Evolutionary conservation across 441 rosid genomes (phyloP).

Genomic region (Pelargonium myrrhifolium): DNA sequence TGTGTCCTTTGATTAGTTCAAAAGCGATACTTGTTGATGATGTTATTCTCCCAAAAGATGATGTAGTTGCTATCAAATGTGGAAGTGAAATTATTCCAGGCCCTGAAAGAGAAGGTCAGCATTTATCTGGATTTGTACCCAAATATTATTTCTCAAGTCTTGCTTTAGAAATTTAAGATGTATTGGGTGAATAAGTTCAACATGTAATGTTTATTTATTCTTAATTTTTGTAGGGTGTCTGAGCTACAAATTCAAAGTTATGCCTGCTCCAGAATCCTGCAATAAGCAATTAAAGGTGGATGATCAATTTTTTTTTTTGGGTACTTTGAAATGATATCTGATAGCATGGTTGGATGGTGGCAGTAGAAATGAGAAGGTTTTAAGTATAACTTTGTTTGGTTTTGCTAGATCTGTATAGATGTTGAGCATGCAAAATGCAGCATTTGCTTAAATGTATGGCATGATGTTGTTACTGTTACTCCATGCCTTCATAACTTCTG

Average conservation of each 20-base stretch:
- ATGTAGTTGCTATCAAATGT: slow-evolving; percentile 37
- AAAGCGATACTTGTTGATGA: slow-evolving; percentile 61
- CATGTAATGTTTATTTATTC: not conserved
- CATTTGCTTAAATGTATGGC: slow-evolving; percentile 91
- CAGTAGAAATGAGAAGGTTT: too few relatives aligned
- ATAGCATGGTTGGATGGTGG: not conserved
- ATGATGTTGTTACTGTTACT: slow-evolving; percentile 43
- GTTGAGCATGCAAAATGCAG: slow-evolving; percentile 82
- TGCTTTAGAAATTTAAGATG: not conserved
- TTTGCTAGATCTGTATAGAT: slow-evolving; percentile 58
- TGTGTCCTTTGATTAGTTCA: slow-evolving; percentile 35
- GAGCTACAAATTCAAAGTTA: slow-evolving; percentile 59
- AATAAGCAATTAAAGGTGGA: slow-evolving; percentile 50
- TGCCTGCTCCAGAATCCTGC: slow-evolving; percentile 34
- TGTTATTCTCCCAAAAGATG: slow-evolving; percentile 38
- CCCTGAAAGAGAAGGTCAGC: slow-evolving; percentile 52
- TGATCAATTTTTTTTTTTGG: slow-evolving; percentile 14
- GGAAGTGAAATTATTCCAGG: slow-evolving; percentile 70
- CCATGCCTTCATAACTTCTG: slow-evolving; percentile 46
- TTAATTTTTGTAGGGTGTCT: slow-evolving; percentile 41
- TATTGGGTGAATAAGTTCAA: not conserved
- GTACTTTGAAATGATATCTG: too few relatives aligned
- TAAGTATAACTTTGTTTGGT: slow-evolving; percentile 8
- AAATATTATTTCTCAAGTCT: not conserved
- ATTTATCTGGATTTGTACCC: slow-evolving; percentile 2